Evolutionary conservation across 352 stramenopile species (phyloP), one percentile per base, ranked within the genome.

Genomic region (Phytopythium litorale): DNA sequence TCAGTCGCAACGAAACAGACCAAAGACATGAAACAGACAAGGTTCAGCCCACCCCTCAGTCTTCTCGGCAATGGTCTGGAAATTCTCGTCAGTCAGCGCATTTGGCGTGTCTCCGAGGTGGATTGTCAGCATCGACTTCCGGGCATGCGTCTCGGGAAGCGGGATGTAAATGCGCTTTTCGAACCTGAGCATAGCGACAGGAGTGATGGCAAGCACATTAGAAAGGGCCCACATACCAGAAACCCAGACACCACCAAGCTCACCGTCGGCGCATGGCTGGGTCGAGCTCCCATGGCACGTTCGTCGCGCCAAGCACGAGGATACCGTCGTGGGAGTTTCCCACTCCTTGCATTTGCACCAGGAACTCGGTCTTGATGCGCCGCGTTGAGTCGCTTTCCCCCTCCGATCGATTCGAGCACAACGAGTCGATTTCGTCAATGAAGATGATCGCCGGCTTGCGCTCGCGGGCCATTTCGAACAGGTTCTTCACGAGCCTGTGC

Each of bases 141-240:
- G 73, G 11, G 96, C 90, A 19, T 96, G 81, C 5, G 68, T 59
- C 51, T 99, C 96, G 37, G 98, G 98, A 25, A 99, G 90, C 55
- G 97, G 96, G 65, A 99, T 99, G 68, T 99, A 99, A 64, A 99
- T 97, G 50, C 97, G 91, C 68, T 99, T 99, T 73, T 99, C 97
- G 67, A 99, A 99, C 63, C 87, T 95, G 60, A 16, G 71, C 32
- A 5, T 25, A 4, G 6, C 4, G 19, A 21, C 16, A 49, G 28
- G 4, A 32, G 28, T 32, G 28, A 32, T 32, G 28, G 15, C 42
- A 49, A 23, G 28, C 42, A 25, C 42, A 15, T 49, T 12, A 49
- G 16, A 49, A 49, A 6, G 35, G 35, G 5, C 8, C 42, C 7
- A 13, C 6, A 56, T 8, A 11, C 4, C 21, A n/a, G 5, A 25